phyloP scores from a whole-genome alignment of 2,329 filamentous ascomycete genomes.

The Verticillium klebahnii region DNA sequence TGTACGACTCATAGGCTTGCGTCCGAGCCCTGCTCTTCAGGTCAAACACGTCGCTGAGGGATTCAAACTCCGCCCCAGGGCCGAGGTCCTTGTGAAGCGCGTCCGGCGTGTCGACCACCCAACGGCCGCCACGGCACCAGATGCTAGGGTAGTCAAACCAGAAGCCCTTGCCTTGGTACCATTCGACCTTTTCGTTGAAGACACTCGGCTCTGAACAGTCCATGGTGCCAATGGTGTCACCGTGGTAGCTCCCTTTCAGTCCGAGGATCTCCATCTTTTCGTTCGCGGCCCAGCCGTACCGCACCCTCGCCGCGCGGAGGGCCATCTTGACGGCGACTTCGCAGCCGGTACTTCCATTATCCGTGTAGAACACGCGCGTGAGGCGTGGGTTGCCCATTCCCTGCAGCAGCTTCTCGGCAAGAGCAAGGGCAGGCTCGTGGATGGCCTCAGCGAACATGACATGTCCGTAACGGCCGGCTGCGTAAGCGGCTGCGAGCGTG shows the following conservation, averaged over 20 bases:
- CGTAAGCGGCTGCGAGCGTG: constrained; percentile 71
- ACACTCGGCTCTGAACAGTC: constrained; percentile 73
- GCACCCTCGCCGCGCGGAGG: constrained; percentile 59
- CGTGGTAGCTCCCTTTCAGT: constrained; percentile 77
- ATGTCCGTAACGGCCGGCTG: constrained; percentile 79
- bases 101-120: constrained; percentile 57
- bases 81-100: constrained; percentile 42
- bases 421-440: constrained; percentile 69
- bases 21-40: constrained; percentile 41
- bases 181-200: constrained; percentile 80
- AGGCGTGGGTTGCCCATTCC: constrained; percentile 61
- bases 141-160: constrained; percentile 80
- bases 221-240: constrained; percentile 86
- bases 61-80: constrained; percentile 34
- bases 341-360: constrained; percentile 78
- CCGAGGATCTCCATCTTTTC: constrained; percentile 65
- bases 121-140: constrained; percentile 59
- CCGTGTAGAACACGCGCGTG: constrained; percentile 72
- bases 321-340: constrained; percentile 87
- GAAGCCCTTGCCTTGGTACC: constrained; percentile 73
- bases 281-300: constrained; percentile 61
- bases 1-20: constrained; percentile 47
- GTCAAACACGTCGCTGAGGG: constrained; percentile 57
- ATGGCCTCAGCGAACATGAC: constrained; percentile 81
- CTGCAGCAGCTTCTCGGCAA: constrained; percentile 61